A percentile compares a stretch with the other conserved stretches of the same genome.
Conservation (phyloP, 768 basidiomycete genomes). For the Boletus rubropictus region DNA sequence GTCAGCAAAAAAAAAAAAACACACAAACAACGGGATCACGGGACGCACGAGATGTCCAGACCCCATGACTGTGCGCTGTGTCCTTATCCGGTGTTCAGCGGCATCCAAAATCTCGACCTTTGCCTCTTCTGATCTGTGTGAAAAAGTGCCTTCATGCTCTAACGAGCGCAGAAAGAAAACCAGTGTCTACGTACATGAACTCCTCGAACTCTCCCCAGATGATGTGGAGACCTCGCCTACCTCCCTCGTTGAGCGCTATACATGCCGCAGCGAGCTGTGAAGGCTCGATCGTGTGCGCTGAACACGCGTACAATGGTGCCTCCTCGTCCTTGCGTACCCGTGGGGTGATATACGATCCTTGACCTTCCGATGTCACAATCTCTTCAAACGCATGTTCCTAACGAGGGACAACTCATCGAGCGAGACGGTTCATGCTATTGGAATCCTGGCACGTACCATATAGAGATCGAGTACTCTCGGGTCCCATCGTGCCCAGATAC, state of each 20-base stretch:
- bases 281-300: conserved; percentile 24
- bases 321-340: conserved; percentile 29
- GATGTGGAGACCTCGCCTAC: conserved; percentile 20
- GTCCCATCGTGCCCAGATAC: conserved; percentile 24
- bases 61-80: conserved; percentile 20
- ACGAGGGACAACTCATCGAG: not conserved
- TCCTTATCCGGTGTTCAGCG: conserved; percentile 15
- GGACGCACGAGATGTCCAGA: conserved; percentile 29
- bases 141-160: not conserved
- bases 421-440: not conserved
- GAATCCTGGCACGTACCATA: conserved; percentile 13
- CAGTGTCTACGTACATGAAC: conserved; percentile 21
- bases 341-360: conserved; percentile 15
- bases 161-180: not conserved
- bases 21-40: not conserved
- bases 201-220: conserved; percentile 30
- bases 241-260: conserved; percentile 4
- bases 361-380: conserved; percentile 5
- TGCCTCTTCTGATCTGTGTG: conserved; percentile 21
- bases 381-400: conserved; percentile 27
- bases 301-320: conserved; percentile 20
- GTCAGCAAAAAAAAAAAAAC: not conserved
- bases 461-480: conserved; percentile 19
- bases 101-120: conserved; percentile 28
- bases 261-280: conserved; percentile 20